Conservation (phyloP, 2,329 filamentous ascomycete genomes). For the Beauveria australis region DNA sequence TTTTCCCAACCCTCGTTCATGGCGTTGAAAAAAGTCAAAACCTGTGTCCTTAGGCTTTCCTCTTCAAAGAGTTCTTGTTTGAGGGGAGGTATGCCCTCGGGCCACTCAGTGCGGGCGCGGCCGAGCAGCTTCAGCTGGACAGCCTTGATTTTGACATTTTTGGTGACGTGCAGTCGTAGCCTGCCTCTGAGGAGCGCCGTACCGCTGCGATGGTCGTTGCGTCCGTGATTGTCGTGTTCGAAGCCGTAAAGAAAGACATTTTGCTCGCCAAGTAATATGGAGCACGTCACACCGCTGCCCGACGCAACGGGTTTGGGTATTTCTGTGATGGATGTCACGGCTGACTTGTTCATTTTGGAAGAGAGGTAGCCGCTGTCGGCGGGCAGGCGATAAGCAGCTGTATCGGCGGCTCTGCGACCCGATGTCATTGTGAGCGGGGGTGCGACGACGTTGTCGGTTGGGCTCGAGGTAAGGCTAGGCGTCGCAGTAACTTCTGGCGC, state of each 20-base stretch:
- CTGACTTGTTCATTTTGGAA: slow-evolving; percentile 37
- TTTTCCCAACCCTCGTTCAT: slow-evolving; percentile 52
- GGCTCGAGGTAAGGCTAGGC: background rate
- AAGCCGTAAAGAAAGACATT: slow-evolving; percentile 73
- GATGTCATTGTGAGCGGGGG: background rate
- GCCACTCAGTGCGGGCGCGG: slow-evolving; percentile 86
- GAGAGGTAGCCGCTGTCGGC: slow-evolving; percentile 1
- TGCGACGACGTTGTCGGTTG: background rate
- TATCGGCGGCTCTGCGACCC: background rate
- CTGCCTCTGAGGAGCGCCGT: slow-evolving; percentile 82
- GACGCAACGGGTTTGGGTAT: slow-evolving; percentile 68
- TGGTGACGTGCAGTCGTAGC: slow-evolving; percentile 72
- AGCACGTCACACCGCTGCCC: slow-evolving; percentile 66
- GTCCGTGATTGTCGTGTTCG: slow-evolving; percentile 55
- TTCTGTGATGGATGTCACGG: slow-evolving; percentile 46
- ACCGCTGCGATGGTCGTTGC: slow-evolving; percentile 49
- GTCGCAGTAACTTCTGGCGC: background rate
- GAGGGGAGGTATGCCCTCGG: slow-evolving; percentile 83
- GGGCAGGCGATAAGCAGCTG: background rate
- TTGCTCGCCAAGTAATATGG: slow-evolving; percentile 70
- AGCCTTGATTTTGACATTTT: slow-evolving; percentile 87
- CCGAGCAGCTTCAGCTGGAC: slow-evolving; percentile 81
- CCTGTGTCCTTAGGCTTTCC: slow-evolving; percentile 79
- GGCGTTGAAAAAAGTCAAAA: slow-evolving; percentile 86
- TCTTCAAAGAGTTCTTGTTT: slow-evolving; percentile 80